A percentile compares a stretch with the other conserved stretches of the same genome.
These are phyloP conservation scores for Lasiodiplodia hormozganensis DNA, from an alignment of 2,329 filamentous ascomycete genomes.

Conservation along the genomic window DNA sequence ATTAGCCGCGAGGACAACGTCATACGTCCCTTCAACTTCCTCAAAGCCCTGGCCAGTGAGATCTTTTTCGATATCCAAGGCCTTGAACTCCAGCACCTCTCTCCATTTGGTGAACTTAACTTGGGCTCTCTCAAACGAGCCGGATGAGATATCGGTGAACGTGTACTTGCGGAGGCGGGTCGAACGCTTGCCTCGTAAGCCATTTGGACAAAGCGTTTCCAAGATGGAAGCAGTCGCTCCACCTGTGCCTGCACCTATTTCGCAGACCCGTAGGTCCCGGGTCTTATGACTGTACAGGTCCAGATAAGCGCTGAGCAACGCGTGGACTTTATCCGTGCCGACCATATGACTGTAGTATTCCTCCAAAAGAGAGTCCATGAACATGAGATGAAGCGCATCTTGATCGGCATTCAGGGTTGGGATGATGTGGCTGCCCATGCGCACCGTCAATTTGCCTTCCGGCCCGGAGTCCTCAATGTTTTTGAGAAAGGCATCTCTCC, in stretches of 20 bases:
- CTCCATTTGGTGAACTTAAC: slow-evolving; percentile 27
- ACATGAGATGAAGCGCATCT: slow-evolving; percentile 13
- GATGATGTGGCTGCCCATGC: slow-evolving; percentile 25
- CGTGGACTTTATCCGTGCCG: neutral
- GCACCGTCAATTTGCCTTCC: slow-evolving; percentile 6
- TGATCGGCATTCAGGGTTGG: slow-evolving; percentile 23
- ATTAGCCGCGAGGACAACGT: slow-evolving; percentile 28
- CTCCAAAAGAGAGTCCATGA: slow-evolving; percentile 26
- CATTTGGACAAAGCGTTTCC: slow-evolving; percentile 9
- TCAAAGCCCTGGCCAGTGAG: slow-evolving; percentile 28
- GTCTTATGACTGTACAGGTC: slow-evolving; percentile 3
- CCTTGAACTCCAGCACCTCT: slow-evolving; percentile 14
- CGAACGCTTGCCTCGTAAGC: slow-evolving; percentile 5
- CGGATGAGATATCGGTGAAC: slow-evolving; percentile 37
- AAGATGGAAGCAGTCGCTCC: slow-evolving; percentile 27
- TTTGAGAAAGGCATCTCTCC: slow-evolving; percentile 19
- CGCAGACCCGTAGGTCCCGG: slow-evolving; percentile 26
- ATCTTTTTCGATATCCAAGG: slow-evolving; percentile 30
- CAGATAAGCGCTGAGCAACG: slow-evolving; percentile 1
- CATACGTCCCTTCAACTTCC: slow-evolving; percentile 30
- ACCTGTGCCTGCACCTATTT: slow-evolving; percentile 32
- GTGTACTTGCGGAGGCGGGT: slow-evolving; percentile 30
- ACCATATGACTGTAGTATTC: slow-evolving; percentile 23
- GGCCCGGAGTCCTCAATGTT: neutral
- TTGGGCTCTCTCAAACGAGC: slow-evolving; percentile 32